phyloP scores from a whole-genome alignment of 495 filamentous ascomycete genomes.

The Alectoria sarmentosa region DNA sequence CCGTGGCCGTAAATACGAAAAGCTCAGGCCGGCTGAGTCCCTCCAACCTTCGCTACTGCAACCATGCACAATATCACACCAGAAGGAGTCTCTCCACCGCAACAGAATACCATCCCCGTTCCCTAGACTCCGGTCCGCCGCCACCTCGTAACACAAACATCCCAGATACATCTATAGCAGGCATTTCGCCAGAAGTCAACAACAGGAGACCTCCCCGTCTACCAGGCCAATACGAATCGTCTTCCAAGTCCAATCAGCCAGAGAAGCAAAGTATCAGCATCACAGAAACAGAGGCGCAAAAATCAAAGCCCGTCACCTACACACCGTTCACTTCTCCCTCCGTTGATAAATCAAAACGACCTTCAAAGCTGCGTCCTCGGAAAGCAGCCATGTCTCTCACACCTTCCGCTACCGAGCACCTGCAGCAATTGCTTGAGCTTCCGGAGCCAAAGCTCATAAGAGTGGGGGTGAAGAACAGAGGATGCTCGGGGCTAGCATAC shows the following conservation, averaged over 20 bases:
- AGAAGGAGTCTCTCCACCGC: constrained; percentile 60
- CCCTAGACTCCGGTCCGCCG: constrained; percentile 54
- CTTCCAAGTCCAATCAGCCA: constrained; percentile 7
- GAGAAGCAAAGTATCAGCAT: constrained; percentile 33
- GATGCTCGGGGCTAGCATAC: constrained; percentile 95
- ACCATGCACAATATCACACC: not conserved
- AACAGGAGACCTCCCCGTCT: constrained; percentile 44
- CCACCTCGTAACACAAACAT: constrained; percentile 59
- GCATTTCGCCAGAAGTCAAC: constrained; percentile 45
- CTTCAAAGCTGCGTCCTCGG: constrained; percentile 65
- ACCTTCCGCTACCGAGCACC: constrained; percentile 63
- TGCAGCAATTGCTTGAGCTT: constrained; percentile 65
- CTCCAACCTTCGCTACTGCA: constrained; percentile 3
- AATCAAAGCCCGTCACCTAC: constrained; percentile 39
- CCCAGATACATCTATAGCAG: constrained; percentile 64
- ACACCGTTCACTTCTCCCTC: constrained; percentile 30
- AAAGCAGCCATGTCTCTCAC: constrained; percentile 91
- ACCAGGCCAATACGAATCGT: constrained; percentile 27
- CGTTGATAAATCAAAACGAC: constrained; percentile 36
- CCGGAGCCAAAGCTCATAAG: constrained; percentile 88
- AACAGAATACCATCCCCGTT: constrained; percentile 70
- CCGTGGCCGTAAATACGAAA: constrained; percentile 34
- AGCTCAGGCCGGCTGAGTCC: not conserved
- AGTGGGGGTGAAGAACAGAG: constrained; percentile 87
- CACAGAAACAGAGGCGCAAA: constrained; percentile 61